Base-by-base conservation (phyloP, 108 stramenopile species). In the Parietichytrium sp. region DNA sequence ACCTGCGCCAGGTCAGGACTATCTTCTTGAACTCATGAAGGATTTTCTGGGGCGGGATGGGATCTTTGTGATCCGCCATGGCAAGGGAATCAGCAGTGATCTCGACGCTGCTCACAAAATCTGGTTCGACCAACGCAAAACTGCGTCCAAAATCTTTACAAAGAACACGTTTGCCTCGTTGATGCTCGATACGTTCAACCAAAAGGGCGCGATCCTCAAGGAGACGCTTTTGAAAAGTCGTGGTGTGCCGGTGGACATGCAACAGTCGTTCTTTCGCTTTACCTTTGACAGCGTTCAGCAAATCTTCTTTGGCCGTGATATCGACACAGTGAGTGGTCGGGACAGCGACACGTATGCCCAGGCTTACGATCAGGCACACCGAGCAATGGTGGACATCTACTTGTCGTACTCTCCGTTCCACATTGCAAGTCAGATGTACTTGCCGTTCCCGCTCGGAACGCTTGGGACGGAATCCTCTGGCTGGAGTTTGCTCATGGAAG, bases 111-210 rank as follows among this genome's bases (percentile, higher is more conserved):
- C 89, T 55, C 85, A 85, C 33, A 10, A 61, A 27, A 29, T 10
- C 13, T 91, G 91, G 91, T 48, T 79, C 29, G 1, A 45, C 26
- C 91, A 91, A 29, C 87, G 91, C 29, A 91, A 90, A 48, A 61
- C 82, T 33, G 82, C 86, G 10, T 78, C 87, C 47, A 80, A 79
- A 47, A 78, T 91, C 49, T 88, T 91, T 80, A 82, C 82, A 26
- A 48, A 81, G 29, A 54, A 84, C 31, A 47, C 80, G 1, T 48
- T 89, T 27, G 33, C 80, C 3, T 27, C 79, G 10, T 27, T 49
- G 4, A 83, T 86, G 36, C 18, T 38, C 3, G 29, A 85, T 30
- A 54, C 83, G 13, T 78, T 78, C 20, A 29, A 49, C 29, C 48
- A 81, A 23, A 36, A 81, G 33, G 49, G 48, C 20, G 26, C 20